These are phyloP conservation scores for Lyophyllum atratum DNA, from an alignment of 768 basidiomycete species.

Conservation along the genomic window DNA sequence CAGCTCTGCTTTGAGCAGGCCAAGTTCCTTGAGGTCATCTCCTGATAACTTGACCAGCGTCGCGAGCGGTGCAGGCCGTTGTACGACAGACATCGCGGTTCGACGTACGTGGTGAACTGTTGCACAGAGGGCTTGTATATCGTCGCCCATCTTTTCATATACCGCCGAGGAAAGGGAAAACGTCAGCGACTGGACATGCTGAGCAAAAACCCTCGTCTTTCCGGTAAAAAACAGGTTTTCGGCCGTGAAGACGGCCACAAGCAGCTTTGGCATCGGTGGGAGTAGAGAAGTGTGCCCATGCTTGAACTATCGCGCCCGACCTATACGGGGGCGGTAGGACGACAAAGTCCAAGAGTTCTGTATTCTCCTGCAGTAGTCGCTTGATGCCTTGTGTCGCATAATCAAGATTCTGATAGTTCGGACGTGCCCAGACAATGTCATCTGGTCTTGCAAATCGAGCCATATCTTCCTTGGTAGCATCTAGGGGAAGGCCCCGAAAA, in stretches of 20 bases:
- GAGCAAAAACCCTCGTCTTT: conserved; percentile 46
- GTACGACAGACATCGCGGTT: conserved; percentile 25
- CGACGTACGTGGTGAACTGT: conserved; percentile 32
- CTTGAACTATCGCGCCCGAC: conserved; percentile 44
- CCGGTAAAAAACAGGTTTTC: conserved; percentile 48
- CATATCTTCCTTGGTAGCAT: conserved; percentile 41
- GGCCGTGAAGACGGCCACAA: conserved; percentile 45
- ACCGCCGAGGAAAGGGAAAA: conserved; percentile 40
- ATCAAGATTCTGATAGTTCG: conserved; percentile 44
- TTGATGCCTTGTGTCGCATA: conserved; percentile 38
- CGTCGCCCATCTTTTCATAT: conserved; percentile 42
- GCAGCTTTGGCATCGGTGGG: conserved; percentile 54
- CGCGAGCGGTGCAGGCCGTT: conserved; percentile 18
- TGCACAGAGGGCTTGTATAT: conserved; percentile 47
- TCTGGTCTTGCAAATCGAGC: conserved; percentile 46
- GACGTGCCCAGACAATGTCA: conserved; percentile 52
- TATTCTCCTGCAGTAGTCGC: conserved; percentile 38
- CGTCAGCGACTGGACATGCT: conserved; percentile 53
- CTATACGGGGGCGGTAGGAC: conserved; percentile 51
- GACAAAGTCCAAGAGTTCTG: conserved; percentile 42
- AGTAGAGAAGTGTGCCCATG: conserved; percentile 57
- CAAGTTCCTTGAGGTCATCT: conserved; percentile 49
- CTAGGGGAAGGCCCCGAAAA: conserved; percentile 54
- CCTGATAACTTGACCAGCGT: conserved; percentile 50
- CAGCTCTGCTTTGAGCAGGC: conserved; percentile 57